Percentiles rank a stretch among this genome's conserved stretches.
Evolutionary conservation across 768 basidiomycete genomes (phyloP).

Genomic region (Russula griseocarnosa): DNA sequence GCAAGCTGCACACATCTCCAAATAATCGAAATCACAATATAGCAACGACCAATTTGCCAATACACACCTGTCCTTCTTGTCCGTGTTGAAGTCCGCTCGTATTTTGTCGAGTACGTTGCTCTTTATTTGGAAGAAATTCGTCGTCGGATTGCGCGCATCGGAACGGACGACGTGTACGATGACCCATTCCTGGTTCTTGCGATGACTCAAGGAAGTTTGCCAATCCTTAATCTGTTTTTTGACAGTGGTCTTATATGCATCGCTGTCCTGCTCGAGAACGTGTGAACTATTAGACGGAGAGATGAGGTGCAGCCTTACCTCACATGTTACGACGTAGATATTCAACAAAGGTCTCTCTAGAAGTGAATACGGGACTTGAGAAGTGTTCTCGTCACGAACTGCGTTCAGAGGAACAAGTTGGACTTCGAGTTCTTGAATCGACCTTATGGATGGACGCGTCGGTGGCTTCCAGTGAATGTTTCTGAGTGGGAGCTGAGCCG

Average conservation of each 20-base stretch:
- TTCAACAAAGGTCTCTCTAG: conserved; percentile 86
- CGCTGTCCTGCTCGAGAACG: conserved; percentile 46
- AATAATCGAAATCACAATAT: conserved; percentile 14
- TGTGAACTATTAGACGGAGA: conserved; percentile 24
- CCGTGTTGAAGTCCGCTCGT: conserved; percentile 84
- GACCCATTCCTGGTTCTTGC: conserved; percentile 90
- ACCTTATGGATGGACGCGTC: conserved; percentile 66
- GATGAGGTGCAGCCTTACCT: conserved; percentile 50
- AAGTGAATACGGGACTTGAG: conserved; percentile 71
- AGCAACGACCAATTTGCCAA: conserved; percentile 10
- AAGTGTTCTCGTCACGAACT: conserved; percentile 66
- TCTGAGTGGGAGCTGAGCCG: conserved; percentile 75
- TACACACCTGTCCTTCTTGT: conserved; percentile 76
- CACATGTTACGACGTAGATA: conserved; percentile 81
- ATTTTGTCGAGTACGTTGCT: conserved; percentile 86
- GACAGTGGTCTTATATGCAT: conserved; percentile 71
- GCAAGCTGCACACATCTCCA: conserved; percentile 76
- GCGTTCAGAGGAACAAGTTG: conserved; percentile 64
- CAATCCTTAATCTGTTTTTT: conserved; percentile 92
- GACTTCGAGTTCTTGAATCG: conserved; percentile 86
- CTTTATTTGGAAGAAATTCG: conserved; percentile 79
- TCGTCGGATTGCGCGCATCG: conserved; percentile 54
- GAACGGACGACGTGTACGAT: conserved; percentile 82
- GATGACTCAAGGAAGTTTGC: conserved; percentile 59
- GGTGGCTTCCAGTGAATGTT: conserved; percentile 91